A percentile compares a stretch with the other conserved stretches of the same genome.
These are phyloP conservation scores for Phytophthora colocasiae DNA, from an alignment of 352 stramenopile genomes.

Conservation along the genomic window DNA sequence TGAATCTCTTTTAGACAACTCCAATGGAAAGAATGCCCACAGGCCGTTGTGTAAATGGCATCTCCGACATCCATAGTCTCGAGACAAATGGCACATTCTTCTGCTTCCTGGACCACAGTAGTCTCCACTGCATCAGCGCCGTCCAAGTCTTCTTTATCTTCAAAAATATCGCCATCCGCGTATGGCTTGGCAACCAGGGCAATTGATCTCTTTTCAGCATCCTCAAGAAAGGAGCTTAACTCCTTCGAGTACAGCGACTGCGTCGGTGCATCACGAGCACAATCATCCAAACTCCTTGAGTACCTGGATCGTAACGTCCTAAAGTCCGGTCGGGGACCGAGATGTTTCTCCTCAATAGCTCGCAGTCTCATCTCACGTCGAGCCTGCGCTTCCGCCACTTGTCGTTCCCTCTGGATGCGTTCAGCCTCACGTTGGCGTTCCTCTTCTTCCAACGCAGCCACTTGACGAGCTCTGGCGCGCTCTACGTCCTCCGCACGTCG, in stretches of 20 bases:
- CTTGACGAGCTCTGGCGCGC: conserved; percentile 71
- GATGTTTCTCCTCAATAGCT: conserved; percentile 62
- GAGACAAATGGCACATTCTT: conserved; percentile 88
- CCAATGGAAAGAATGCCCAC: conserved; percentile 89
- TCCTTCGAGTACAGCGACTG: conserved; percentile 53
- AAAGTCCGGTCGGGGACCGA: conserved; percentile 61
- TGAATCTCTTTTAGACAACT: conserved; percentile 87
- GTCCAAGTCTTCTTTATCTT: conserved; percentile 34
- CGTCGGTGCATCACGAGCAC: conserved; percentile 25
- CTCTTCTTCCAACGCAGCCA: conserved; percentile 72
- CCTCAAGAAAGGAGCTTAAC: conserved; percentile 57
- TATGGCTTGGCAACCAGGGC: conserved; percentile 50
- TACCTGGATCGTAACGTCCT: conserved; percentile 44
- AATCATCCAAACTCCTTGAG: conserved; percentile 65
- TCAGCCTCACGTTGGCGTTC: conserved; percentile 65
- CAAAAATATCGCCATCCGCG: conserved; percentile 24
- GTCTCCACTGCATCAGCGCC: conserved; percentile 33
- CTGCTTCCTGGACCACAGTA: conserved; percentile 66
- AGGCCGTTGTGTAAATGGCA: conserved; percentile 86
- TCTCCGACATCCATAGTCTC: conserved; percentile 83
- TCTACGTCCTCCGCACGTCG: conserved; percentile 76
- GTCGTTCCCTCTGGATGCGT: conserved; percentile 56
- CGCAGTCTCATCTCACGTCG: conserved; percentile 55
- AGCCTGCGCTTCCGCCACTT: conserved; percentile 51
- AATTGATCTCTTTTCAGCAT: conserved; percentile 65